Evolutionary conservation across 164 flowering plant genomes (phyloP).

Genomic region (Nymphaea colorata): DNA sequence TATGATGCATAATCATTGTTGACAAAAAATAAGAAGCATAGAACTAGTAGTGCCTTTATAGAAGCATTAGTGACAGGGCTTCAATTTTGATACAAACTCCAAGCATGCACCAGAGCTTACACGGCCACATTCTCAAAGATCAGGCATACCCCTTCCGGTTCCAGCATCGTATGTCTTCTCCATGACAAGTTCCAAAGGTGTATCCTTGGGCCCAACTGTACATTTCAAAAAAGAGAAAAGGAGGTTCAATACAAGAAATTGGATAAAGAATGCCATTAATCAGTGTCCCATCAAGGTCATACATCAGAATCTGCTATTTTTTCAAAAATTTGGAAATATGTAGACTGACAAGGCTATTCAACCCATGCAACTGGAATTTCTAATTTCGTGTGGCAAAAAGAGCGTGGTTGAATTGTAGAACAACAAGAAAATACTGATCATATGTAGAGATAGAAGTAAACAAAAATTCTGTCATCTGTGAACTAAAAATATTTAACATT

Average conservation of each 20-base stretch:
- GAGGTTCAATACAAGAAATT: no score
- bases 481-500: no score
- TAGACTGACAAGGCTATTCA: neutral
- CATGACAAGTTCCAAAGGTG: slow-evolving; percentile 67
- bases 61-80: no score
- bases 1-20: no score
- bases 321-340: neutral
- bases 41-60: no score
- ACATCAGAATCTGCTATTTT: neutral
- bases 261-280: no score
- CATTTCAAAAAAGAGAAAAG: slow-evolving; percentile 1
- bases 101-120: neutral
- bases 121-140: slow-evolving; percentile 18
- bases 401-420: no score
- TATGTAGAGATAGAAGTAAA: no score
- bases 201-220: slow-evolving; percentile 93
- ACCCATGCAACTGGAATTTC: neutral
- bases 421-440: no score
- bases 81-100: neutral
- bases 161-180: slow-evolving; percentile 76
- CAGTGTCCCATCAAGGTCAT: neutral
- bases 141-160: slow-evolving; percentile 86
- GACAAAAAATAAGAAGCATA: no score
- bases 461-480: no score
- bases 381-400: no score